Evolutionary conservation across 805 yeast genomes (phyloP), one percentile per base, ranked within the genome.

Genomic region (Saccharomycopsis sp.): DNA sequence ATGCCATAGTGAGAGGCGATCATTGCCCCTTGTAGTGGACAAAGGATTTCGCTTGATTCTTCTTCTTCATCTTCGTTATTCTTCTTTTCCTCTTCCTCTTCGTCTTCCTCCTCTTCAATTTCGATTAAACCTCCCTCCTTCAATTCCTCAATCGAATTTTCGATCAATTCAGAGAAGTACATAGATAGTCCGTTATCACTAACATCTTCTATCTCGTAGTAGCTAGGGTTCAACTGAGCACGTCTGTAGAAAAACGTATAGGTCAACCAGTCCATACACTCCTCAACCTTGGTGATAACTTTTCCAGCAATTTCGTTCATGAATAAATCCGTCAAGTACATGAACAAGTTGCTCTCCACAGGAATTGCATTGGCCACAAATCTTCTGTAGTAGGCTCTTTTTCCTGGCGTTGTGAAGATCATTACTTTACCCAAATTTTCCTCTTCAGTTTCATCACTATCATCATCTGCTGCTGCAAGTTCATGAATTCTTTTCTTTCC

Each of bases 261-360:
- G 0, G 97, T 87, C 37, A 94, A 66, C 95, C 96, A 90, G 65
- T 92, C 97, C 59, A 94, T 81, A 64, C 96, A 89, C 63, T 87
- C 94, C 65, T 91, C 97, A 66, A 87, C 82, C 5, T 80, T 75
- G 51, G 75, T 77, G 58, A 92, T 79, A 14, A 83, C 75, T 1
- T 81, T 75, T 4, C 83, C 79, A 41, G 87, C 80, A n/a, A 91
- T 84, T 64, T 89, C 98, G 51, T 82, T 79, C 48, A 88, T 69
- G 40, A 92, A 77, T 0, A 80, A 76, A 67, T 94, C 97, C 59
- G 80, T 84, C 14, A 91, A 63, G 56, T 72, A 71, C 16, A 74
- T 70, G 57, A 79, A 79, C 62, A 91, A 66, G 64, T 78, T 81
- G 70, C 97, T 89, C 69, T 95, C 99, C 24, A 90, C 74, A 0